Base-by-base conservation (phyloP, 2,329 filamentous ascomycete genomes). In the Anthostomella pinea region DNA sequence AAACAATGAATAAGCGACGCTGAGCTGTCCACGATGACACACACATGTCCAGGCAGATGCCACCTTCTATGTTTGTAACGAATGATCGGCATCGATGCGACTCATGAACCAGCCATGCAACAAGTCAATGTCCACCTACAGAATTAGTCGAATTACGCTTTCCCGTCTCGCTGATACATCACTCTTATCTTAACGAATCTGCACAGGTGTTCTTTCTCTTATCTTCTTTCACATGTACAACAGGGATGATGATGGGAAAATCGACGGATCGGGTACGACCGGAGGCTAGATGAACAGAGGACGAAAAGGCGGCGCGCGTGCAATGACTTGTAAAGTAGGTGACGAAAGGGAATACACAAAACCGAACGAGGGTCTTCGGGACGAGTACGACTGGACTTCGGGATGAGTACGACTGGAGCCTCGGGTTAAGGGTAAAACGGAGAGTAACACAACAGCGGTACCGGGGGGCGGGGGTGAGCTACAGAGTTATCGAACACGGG, bases 1-100 rank as follows among this genome's bases (percentile, higher is more conserved):
- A 56, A 18, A 44, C 53, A 14, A 49, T 57, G 50, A 46, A 48
- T 33, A 60, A 59, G 45, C 56, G 57, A 25, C 58, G 58, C 33
- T 60, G 33, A 54, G 30, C 35, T 38, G 25, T 22, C 17, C 27
- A 21, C 19, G 21, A 47, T 28, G 33, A 43, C 8, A 35, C 13
- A 21, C 28, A 30, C 25, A 31, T 8, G 18, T 16, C n/a, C 29
- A 40, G 20, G 31, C 27, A 41, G 40, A 48, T 46, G 39, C 26
- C 22, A 43, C 46, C 42, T 40, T 43, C 48, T 48, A 11, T 38
- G 27, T 45, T 44, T 14, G 34, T 41, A 33, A 37, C 21, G 26
- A 36, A 39, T 25, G 33, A 34, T 23, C 36, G 33, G 38, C 39
- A 31, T 31, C 20, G 25, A 24, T 33, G 41, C 14, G 16, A 39